Evolutionary conservation across 202 grass and related monocot species (phyloP).

Genomic region (Schoenoplectus triqueter): DNA sequence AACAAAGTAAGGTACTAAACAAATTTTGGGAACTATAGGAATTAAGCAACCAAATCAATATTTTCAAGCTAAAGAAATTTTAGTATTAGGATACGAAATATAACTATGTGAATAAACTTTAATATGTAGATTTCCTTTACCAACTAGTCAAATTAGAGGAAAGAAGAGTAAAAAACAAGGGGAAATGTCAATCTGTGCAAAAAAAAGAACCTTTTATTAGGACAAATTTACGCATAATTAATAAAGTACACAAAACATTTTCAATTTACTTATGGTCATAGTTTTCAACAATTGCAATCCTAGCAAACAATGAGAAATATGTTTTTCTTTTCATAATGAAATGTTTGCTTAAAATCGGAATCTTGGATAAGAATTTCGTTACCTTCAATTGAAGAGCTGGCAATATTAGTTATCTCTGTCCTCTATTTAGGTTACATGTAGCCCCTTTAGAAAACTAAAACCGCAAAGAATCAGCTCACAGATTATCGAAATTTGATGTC

Average conservation of each 20-base stretch:
- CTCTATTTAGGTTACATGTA: constrained; percentile 19
- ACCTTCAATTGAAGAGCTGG: constrained; percentile 33
- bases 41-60: not conserved
- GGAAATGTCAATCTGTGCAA: not conserved
- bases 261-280: not conserved
- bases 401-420: not conserved
- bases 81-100: not conserved
- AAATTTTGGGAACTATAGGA: not conserved
- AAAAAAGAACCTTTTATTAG: not conserved
- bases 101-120: not conserved
- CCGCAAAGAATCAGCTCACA: constrained; percentile 2
- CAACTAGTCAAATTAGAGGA: constrained; percentile 24
- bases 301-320: not conserved
- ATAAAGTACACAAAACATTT: not conserved
- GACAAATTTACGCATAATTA: not conserved
- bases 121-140: not conserved
- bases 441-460: not conserved
- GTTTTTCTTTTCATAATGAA: not conserved
- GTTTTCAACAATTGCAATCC: not conserved
- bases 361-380: not conserved
- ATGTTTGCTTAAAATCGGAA: constrained; percentile 1
- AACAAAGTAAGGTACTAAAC: constrained; percentile 4
- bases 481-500: not conserved
- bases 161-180: not conserved
- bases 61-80: not conserved